Evolutionary conservation across 768 basidiomycete species (phyloP).

Genomic region (Rhizopogon vesiculosus): DNA sequence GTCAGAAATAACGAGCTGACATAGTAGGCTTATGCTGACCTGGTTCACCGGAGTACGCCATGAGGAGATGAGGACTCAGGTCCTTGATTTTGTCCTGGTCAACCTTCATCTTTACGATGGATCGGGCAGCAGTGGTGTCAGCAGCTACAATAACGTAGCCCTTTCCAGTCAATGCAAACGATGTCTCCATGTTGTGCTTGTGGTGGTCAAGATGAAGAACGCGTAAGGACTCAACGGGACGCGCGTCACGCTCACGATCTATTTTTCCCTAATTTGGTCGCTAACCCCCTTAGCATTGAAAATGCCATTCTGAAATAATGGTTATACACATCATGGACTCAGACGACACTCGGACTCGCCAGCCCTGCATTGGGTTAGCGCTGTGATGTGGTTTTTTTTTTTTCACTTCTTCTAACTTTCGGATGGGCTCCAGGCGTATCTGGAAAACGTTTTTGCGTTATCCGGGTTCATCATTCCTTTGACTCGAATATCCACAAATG

Average conservation of each 20-base stretch:
- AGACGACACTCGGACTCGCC: no score
- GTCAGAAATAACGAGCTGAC: slow-evolving; percentile 1
- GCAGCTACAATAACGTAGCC: slow-evolving; percentile 91
- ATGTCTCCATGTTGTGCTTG: slow-evolving; percentile 70
- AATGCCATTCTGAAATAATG: neutral
- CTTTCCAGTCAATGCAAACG: slow-evolving; percentile 88
- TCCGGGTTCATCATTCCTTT: no score
- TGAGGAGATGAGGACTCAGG: slow-evolving; percentile 85
- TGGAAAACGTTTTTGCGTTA: no score
- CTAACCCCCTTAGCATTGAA: slow-evolving; percentile 1
- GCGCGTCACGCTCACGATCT: slow-evolving; percentile 18
- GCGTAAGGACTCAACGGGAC: slow-evolving; percentile 18
- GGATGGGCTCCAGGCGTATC: no score
- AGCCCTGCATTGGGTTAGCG: no score
- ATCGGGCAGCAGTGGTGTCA: slow-evolving; percentile 84
- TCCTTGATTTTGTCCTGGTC: slow-evolving; percentile 97
- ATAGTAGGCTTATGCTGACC: slow-evolving; percentile 41
- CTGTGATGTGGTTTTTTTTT: no score
- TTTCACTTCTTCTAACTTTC: no score
- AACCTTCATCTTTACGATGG: slow-evolving; percentile 95
- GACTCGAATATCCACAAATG: no score
- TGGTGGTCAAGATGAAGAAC: slow-evolving; percentile 7
- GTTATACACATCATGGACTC: neutral
- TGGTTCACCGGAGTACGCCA: slow-evolving; percentile 95
- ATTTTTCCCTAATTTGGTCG: slow-evolving; percentile 14